Evolutionary conservation across 805 yeast species (phyloP), one percentile per base, ranked within the genome.

Genomic region (Ascoidea asiatica): DNA sequence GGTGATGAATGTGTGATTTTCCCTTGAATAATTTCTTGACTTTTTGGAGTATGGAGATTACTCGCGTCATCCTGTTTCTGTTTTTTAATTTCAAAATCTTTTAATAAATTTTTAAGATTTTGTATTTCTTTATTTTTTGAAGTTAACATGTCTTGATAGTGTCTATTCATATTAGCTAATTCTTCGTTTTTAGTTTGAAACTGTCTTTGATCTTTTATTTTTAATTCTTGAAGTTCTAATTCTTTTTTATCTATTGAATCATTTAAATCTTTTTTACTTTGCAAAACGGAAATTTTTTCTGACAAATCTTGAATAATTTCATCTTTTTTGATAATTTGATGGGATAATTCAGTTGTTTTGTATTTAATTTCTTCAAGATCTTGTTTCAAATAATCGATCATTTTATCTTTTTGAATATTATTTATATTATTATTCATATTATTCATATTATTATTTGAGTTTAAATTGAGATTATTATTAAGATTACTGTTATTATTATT

Each of bases 291-390:
- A 11, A 46, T 37, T 35, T 49, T 43, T 7, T 44, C 37, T 13
- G 44, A 40, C 18, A 45, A 21, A 15, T 37, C 39, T 17, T 45
- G 39, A 15, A 45, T 48, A 4, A 20, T 21, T 37, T 40, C 19
- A 35, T 43, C 47, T 20, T 44, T 47, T 23, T 49, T 41, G 4
- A 40, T 41, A 17, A 47, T 41, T 35, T 43, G 35, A 5, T 33
- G 19, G 13, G 43, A 35, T 18, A 46, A 38, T 38, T 19, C 6
- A 5, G 19, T 13, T 4, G 39, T 23, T 19, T 40, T 21, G n/a
- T 6, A 4, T 21, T 43, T 15, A 20, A 46, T 39, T 5, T 36
- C 39, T 19, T 38, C 43, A 17, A 46, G 43, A n/a, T 41, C 46
- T 13, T 17, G 5, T 17, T 22, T n/a, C 39, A 46, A 17, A 4